Conservation (phyloP, 768 basidiomycete species). For the Rhodotorula toruloides region DNA sequence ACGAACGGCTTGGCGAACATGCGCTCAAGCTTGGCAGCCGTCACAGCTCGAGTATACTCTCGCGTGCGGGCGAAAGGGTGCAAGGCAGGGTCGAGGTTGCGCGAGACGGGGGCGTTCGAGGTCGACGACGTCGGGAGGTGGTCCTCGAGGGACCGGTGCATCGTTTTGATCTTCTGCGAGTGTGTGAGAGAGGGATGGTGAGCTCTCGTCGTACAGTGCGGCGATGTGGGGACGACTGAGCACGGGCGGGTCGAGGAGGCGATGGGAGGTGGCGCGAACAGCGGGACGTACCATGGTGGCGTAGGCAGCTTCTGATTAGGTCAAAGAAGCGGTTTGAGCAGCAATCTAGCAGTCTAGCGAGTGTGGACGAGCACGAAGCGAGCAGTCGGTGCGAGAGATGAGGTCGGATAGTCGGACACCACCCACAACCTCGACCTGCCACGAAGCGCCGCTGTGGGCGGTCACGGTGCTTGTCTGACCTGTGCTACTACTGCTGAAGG, state of each 20-base stretch:
- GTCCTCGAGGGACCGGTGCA: conserved; percentile 41
- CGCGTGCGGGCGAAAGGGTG: conserved; percentile 90
- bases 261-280: background rate
- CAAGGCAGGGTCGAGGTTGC: conserved; percentile 90
- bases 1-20: conserved; percentile 98
- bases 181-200: background rate
- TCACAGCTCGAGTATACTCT: conserved; percentile 87
- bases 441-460: too few species aligned
- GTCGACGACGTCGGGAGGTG: conserved; percentile 65
- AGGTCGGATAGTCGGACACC: background rate
- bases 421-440: too few species aligned
- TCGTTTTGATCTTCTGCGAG: conserved; percentile 42
- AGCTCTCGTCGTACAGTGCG: background rate
- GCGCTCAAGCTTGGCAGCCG: conserved; percentile 92
- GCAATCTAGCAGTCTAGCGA: too few species aligned
- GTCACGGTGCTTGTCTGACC: background rate
- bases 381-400: background rate
- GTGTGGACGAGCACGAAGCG: background rate
- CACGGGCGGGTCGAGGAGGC: background rate
- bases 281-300: conserved; percentile 15
- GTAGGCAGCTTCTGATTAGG: too few species aligned
- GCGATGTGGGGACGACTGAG: background rate
- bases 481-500: background rate
- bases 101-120: conserved; percentile 77
- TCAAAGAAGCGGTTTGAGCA: background rate